phyloP scores from a whole-genome alignment of 2,329 filamentous ascomycete species.

The Cordyceps cateniannulata region DNA sequence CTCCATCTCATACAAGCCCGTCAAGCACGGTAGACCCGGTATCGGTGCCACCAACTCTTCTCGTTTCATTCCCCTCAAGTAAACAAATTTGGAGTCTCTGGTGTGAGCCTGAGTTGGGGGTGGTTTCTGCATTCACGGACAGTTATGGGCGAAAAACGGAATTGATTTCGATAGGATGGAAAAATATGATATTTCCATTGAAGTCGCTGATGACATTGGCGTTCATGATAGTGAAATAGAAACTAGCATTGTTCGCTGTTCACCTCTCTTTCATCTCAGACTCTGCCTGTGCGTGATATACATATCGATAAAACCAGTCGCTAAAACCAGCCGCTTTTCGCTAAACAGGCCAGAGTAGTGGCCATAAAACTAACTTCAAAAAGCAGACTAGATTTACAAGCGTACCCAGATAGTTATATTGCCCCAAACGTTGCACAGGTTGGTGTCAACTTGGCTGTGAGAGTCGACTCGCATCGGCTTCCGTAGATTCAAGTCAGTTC shows the following conservation, averaged over 20 bases:
- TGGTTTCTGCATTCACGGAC: constrained; percentile 53
- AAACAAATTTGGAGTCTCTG: constrained; percentile 50
- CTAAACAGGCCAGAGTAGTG: constrained; percentile 5
- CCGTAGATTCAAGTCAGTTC: too few relatives aligned
- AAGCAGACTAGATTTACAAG: constrained; percentile 14
- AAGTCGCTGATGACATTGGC: constrained; percentile 39
- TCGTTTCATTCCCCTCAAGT: constrained; percentile 99
- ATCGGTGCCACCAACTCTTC: constrained; percentile 99
- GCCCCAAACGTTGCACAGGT: background rate
- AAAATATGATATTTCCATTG: constrained; percentile 31
- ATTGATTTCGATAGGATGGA: constrained; percentile 47
- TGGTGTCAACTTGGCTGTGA: background rate
- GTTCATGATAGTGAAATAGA: constrained; percentile 39
- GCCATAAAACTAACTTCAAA: constrained; percentile 14
- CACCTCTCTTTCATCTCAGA: constrained; percentile 5
- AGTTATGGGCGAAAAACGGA: constrained; percentile 47
- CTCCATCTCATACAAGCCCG: constrained; percentile 99
- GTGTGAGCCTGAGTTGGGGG: constrained; percentile 32
- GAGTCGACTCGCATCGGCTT: background rate
- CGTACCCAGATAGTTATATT: background rate
- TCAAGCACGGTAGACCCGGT: constrained; percentile 99
- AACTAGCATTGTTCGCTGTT: constrained; percentile 30
- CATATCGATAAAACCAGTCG: background rate
- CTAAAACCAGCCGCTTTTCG: background rate
- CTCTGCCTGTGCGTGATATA: background rate